These are phyloP conservation scores for Aspergillus aculeatinus DNA, from an alignment of 2,329 filamentous ascomycete genomes.

Conservation along the genomic window DNA sequence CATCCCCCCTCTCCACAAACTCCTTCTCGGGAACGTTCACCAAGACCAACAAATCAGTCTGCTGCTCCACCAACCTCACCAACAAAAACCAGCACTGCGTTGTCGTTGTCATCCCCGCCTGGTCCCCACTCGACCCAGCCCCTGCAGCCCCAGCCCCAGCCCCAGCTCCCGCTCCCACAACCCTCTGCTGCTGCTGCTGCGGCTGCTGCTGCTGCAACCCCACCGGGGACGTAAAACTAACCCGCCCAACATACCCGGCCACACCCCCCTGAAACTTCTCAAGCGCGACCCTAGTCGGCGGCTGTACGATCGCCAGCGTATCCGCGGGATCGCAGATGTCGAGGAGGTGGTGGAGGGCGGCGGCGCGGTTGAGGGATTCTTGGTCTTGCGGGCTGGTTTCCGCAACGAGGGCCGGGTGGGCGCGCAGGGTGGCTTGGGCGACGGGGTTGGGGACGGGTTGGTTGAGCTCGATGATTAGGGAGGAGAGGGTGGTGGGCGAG, in stretches of 20 bases:
- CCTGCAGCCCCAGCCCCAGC: slow-evolving; percentile 19
- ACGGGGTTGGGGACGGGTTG: slow-evolving; percentile 63
- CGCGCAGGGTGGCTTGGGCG: slow-evolving; percentile 22
- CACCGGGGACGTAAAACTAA: slow-evolving; percentile 25
- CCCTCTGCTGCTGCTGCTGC: too few species aligned
- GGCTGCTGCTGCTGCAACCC: too few species aligned
- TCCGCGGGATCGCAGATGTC: slow-evolving; percentile 55
- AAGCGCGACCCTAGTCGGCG: slow-evolving; percentile 59
- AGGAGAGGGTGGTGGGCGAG: slow-evolving; percentile 77
- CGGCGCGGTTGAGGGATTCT: slow-evolving; percentile 54
- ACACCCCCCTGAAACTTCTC: slow-evolving; percentile 32
- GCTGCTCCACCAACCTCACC: slow-evolving; percentile 70
- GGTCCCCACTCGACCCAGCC: slow-evolving; percentile 22
- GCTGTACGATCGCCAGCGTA: slow-evolving; percentile 56
- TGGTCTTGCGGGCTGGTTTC: slow-evolving; percentile 37
- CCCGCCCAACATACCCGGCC: slow-evolving; percentile 30
- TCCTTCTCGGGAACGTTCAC: slow-evolving; percentile 86
- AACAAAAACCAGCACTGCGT: slow-evolving; percentile 76
- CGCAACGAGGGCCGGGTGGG: slow-evolving; percentile 35
- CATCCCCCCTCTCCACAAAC: slow-evolving; percentile 65
- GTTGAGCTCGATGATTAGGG: slow-evolving; percentile 85
- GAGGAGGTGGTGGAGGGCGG: slow-evolving; percentile 52
- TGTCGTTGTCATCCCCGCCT: slow-evolving; percentile 24
- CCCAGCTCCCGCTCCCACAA: neutral
- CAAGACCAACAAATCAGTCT: slow-evolving; percentile 79